A percentile compares a stretch with the other conserved stretches of the same genome.
Evolutionary conservation across 2,329 filamentous ascomycete species (phyloP).

Genomic region (Aspergillus sojae): DNA sequence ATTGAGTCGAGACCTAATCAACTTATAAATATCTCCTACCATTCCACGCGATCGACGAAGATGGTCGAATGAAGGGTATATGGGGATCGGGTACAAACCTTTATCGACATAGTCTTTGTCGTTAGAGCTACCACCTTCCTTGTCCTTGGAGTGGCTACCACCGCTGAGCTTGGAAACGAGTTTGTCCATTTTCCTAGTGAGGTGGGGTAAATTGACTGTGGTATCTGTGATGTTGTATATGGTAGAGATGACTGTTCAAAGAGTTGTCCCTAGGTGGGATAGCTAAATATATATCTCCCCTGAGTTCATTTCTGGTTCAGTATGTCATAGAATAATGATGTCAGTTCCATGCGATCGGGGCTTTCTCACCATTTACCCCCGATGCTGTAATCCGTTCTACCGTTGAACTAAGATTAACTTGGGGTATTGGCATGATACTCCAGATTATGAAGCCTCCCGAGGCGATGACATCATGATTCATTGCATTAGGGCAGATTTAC

Average conservation of each 20-base stretch:
- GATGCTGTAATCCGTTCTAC: no score
- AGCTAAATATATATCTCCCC: background rate
- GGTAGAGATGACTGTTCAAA: background rate
- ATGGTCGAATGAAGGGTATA: background rate
- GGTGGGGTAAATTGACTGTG: conserved; percentile 16
- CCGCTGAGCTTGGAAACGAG: conserved; percentile 32
- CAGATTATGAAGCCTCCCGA: no score
- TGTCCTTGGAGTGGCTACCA: background rate
- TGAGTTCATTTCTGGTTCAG: background rate
- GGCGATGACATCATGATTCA: no score
- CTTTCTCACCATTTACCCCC: no score
- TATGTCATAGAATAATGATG: background rate
- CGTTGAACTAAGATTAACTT: no score
- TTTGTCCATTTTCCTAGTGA: conserved; percentile 23
- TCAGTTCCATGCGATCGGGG: background rate
- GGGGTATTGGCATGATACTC: no score
- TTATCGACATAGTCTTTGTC: conserved; percentile 55
- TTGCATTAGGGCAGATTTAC: no score
- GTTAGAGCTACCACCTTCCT: conserved; percentile 4
- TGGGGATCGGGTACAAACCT: conserved; percentile 32
- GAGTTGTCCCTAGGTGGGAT: background rate
- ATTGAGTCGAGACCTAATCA: conserved; percentile 46
- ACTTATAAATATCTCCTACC: background rate
- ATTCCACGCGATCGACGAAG: background rate
- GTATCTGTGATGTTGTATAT: background rate